phyloP scores from a whole-genome alignment of 225 moss, liverwort and hornwort genomes.

The Sphagnum contortum region DNA sequence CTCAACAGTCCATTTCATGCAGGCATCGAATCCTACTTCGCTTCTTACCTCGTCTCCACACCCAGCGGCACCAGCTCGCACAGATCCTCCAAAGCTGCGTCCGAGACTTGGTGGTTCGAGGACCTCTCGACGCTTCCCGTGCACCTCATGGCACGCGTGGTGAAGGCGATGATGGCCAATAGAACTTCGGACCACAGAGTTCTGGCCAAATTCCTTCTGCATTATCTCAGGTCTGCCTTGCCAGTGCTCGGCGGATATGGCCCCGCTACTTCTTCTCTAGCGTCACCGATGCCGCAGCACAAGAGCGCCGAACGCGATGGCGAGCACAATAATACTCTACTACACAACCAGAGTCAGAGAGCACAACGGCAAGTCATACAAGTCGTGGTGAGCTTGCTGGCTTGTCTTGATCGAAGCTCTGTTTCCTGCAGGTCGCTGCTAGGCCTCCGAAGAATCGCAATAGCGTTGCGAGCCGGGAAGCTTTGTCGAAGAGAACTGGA shows the following conservation, averaged over 20 bases:
- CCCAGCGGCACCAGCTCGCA: slow-evolving; percentile 66
- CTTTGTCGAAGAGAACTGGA: slow-evolving; percentile 66
- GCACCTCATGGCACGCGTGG: slow-evolving; percentile 77
- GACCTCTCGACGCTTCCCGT: slow-evolving; percentile 74
- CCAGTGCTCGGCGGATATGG: slow-evolving; percentile 60
- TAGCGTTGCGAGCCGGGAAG: slow-evolving; percentile 58
- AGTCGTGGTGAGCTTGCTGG: slow-evolving; percentile 59
- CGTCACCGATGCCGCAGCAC: too few species aligned
- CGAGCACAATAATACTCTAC: too few species aligned
- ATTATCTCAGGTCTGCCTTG: slow-evolving; percentile 67
- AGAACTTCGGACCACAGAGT: slow-evolving; percentile 51
- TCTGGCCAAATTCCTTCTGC: slow-evolving; percentile 74
- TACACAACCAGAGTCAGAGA: slow-evolving; percentile 25
- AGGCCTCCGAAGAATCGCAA: slow-evolving; percentile 65
- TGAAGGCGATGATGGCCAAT: slow-evolving; percentile 42
- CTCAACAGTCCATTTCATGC: slow-evolving; percentile 52
- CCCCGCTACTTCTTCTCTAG: too few species aligned
- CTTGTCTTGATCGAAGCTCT: slow-evolving; percentile 51
- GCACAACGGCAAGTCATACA: slow-evolving; percentile 65
- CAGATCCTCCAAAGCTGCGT: slow-evolving; percentile 62
- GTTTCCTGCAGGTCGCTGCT: slow-evolving; percentile 77
- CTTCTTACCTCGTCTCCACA: slow-evolving; percentile 46
- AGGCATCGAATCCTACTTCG: slow-evolving; percentile 52
- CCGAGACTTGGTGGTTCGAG: slow-evolving; percentile 90
- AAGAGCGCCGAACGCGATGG: too few species aligned